phyloP scores from a whole-genome alignment of 371 early-diverging fungal genomes.

The Umbelopsis sp. region DNA sequence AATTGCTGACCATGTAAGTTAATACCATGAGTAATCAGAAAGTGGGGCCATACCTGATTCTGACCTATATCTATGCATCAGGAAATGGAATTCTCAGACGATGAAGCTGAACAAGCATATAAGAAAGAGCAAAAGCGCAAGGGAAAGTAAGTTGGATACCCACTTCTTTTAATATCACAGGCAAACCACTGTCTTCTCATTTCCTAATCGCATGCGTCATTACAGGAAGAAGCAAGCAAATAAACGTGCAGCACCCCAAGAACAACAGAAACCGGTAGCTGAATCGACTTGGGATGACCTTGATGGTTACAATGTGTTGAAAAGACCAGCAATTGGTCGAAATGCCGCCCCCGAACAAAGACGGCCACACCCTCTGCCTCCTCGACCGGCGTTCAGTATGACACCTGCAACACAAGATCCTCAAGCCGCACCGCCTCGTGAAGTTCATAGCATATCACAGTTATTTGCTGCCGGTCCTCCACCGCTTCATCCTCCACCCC shows the following conservation, averaged over 20 bases:
- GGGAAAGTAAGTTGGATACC: neutral
- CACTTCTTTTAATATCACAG: too few relatives aligned
- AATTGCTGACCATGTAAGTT: slow-evolving; percentile 62
- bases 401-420: neutral
- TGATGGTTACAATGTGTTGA: slow-evolving; percentile 11
- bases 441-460: slow-evolving; percentile 3
- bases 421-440: neutral
- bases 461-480: slow-evolving; percentile 10
- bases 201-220: neutral
- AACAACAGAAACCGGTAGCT: neutral
- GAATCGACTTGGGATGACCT: slow-evolving; percentile 1
- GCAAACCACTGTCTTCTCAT: too few relatives aligned
- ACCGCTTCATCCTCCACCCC: neutral
- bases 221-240: neutral
- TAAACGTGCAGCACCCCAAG: neutral
- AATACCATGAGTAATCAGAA: neutral
- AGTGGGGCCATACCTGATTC: neutral
- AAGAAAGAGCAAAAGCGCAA: slow-evolving; percentile 48
- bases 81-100: slow-evolving; percentile 89
- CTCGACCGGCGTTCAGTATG: neutral
- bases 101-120: slow-evolving; percentile 75
- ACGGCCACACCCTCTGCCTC: slow-evolving; percentile 9
- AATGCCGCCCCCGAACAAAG: neutral
- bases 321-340: neutral
- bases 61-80: slow-evolving; percentile 22